Evolutionary conservation across 805 yeast genomes (phyloP), one percentile per base, ranked within the genome.

Genomic region (Yarrowia osloensis): DNA sequence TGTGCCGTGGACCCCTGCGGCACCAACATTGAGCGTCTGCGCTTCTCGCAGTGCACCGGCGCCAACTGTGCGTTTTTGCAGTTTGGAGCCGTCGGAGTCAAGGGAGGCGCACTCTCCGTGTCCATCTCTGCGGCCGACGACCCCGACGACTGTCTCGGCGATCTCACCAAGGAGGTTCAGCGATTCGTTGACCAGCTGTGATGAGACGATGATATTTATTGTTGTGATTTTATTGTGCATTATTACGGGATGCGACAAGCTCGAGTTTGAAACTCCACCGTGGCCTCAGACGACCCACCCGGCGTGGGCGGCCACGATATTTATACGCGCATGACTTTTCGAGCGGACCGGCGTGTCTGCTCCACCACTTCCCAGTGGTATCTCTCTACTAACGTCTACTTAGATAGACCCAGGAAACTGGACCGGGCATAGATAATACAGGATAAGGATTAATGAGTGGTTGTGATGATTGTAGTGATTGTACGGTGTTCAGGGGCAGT

Each of bases 311-410:
- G 57, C 28, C 44, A 24, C 37, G 61, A 54, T 54, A 54, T 54
- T 54, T 54, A 54, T 54, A 37, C 44, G 61, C 61, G 61, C 49
- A 39, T 67, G 55, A 49, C 59, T 6, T 35, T 49, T 17, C 17
- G 87, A 84, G 17, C 81, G 84, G 68, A 77, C 81, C 17, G 79
- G 80, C 31, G 75, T 76, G 31, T 80, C 80, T 66, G 80, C 76
- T 33, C 44, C 61, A n/a, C 40, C 49, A 21, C 47, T 68, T n/a
- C 26, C 79, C 77, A 17, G 73, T 77, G 59, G 42, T 52, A 52
- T 35, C 55, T 49, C 54, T 31, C 57, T 52, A 52, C 59, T 52
- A 54, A 54, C 61, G 61, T 54, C 61, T 54, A 54, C 61, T 35
- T 54, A 54, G 61, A 54, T 54, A 54, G 61, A 54, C 61, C 59